Conservation (phyloP, 2,329 filamentous ascomycete species). For the Talaromyces sp. region DNA sequence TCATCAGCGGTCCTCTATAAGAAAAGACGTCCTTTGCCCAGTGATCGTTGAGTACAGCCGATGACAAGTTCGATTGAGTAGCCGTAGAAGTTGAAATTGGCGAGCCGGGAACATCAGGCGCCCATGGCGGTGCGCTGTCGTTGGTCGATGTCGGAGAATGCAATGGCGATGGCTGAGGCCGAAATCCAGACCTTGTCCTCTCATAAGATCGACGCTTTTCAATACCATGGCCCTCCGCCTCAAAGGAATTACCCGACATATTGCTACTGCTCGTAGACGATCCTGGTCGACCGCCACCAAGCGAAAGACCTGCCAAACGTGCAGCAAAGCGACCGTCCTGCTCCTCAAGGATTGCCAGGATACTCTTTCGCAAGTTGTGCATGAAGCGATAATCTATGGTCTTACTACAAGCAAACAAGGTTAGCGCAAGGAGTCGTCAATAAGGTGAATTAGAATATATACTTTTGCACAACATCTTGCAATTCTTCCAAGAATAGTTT, state of each 20-base stretch:
- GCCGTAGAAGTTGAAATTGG: conserved; percentile 33
- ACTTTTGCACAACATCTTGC: conserved; percentile 47
- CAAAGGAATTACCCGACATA: conserved; percentile 26
- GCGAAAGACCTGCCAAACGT: conserved; percentile 26
- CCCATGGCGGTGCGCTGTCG: conserved; percentile 30
- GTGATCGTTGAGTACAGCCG: conserved; percentile 32
- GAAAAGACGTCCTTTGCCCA: conserved; percentile 43
- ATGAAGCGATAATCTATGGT: conserved; percentile 27
- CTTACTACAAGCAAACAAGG: conserved; percentile 24
- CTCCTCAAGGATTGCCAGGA: conserved; percentile 27
- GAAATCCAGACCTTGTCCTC: conserved; percentile 27
- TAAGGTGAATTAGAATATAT: conserved; percentile 25
- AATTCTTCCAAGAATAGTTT: conserved; percentile 48
- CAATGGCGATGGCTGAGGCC: conserved; percentile 28
- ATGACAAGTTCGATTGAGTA: conserved; percentile 29
- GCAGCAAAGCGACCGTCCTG: conserved; percentile 31
- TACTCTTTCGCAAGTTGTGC: conserved; percentile 24
- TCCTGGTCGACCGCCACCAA: conserved; percentile 24
- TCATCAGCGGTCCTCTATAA: conserved; percentile 27
- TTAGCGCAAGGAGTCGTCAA: conserved; percentile 13
- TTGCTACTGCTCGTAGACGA: conserved; percentile 27
- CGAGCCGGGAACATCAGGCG: conserved; percentile 33
- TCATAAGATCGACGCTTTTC: conserved; percentile 36
- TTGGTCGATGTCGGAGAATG: conserved; percentile 26
- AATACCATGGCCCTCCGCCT: conserved; percentile 25